Conservation (phyloP, 2,329 filamentous ascomycete species). For the Colletotrichum horii region DNA sequence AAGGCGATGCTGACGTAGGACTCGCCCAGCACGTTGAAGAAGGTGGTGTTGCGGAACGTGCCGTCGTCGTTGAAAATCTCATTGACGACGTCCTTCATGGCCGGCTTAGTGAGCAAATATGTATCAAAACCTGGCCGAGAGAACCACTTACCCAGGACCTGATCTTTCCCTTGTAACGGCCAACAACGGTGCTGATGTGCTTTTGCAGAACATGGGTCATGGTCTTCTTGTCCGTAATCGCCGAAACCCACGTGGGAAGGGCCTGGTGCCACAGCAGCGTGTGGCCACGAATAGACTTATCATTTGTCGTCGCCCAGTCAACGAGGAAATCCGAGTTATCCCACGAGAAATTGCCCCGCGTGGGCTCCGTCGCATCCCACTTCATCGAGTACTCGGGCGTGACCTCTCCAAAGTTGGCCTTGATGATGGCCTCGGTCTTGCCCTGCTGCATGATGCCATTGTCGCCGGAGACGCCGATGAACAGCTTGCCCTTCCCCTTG, state of each 20-base stretch:
- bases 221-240: conserved; percentile 55
- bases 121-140: background rate
- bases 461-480: conserved; percentile 66
- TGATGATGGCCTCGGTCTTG: conserved; percentile 60
- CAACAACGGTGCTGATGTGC: conserved; percentile 64
- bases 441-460: conserved; percentile 53
- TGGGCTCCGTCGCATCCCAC: conserved; percentile 64
- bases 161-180: conserved; percentile 67
- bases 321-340: conserved; percentile 62
- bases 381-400: conserved; percentile 76
- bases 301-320: conserved; percentile 59
- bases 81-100: conserved; percentile 63
- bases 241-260: conserved; percentile 63
- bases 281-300: conserved; percentile 67
- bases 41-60: conserved; percentile 63
- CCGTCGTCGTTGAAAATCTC: conserved; percentile 70
- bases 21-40: conserved; percentile 72
- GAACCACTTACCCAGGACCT: conserved; percentile 52
- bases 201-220: conserved; percentile 62
- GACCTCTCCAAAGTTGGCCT: conserved; percentile 66
- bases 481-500: conserved; percentile 67
- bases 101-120: background rate
- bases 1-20: conserved; percentile 74
- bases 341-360: conserved; percentile 59
- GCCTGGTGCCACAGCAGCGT: conserved; percentile 70